These are phyloP conservation scores for Speleostelium caveatum DNA, from an alignment of 78 protist genomes.

Conservation along the genomic window DNA sequence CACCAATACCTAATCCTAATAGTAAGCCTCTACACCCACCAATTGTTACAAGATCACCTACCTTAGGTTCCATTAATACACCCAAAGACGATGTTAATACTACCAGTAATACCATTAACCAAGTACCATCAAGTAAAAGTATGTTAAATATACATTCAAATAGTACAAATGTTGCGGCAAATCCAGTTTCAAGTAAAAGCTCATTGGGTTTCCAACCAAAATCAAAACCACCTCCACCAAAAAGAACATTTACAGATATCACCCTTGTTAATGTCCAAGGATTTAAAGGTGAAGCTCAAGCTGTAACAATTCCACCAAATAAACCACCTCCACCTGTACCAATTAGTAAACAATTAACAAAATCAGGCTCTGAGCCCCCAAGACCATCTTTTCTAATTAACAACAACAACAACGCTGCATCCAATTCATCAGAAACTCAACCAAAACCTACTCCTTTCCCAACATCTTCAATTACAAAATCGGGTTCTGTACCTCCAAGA, in stretches of 20 bases:
- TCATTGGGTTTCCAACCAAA: not conserved
- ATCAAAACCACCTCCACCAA: constrained; percentile 8
- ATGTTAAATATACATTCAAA: not conserved
- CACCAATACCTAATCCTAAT: not conserved
- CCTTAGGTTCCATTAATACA: not conserved
- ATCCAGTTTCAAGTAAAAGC: not conserved
- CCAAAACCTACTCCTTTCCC: not conserved
- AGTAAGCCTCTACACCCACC: not conserved
- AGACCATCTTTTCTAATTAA: not conserved
- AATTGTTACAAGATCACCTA: not conserved
- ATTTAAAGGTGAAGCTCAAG: not conserved
- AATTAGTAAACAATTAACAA: not conserved
- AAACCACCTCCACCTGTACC: not conserved
- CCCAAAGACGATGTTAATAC: not conserved
- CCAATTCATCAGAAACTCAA: not conserved
- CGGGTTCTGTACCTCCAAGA: too few relatives aligned
- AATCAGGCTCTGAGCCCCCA: not conserved
- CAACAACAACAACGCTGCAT: not conserved
- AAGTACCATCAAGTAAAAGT: not conserved
- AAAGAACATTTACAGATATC: not conserved
- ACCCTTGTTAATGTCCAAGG: not conserved
- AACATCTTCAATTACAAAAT: not conserved
- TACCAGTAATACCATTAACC: not conserved
- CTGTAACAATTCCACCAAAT: not conserved
- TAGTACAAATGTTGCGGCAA: not conserved